Evolutionary conservation across 805 yeast genomes (phyloP), one percentile per base, ranked within the genome.

Genomic region (Metschnikowia aberdeeniae): DNA sequence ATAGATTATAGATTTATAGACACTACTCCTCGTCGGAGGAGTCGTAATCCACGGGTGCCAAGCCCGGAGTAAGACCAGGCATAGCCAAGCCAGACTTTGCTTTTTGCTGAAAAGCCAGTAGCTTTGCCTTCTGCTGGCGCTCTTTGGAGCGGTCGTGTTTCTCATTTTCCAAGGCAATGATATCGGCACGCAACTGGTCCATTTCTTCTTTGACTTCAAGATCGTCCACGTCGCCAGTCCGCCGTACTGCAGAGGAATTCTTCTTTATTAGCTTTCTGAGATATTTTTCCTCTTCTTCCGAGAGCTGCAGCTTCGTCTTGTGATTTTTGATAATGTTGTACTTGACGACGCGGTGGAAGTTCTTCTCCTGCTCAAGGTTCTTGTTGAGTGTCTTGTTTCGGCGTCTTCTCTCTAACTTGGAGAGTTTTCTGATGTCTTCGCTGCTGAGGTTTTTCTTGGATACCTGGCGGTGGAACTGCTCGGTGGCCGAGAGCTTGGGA

Each of bases 11-110:
- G 52, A 52, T 37, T 46, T 42, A 39, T 39, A 48, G 42, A 46
- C 39, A 17, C 11, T 17, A 54, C 35, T 57, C 61, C 14, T 56
- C 58, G 33, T 60, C 63, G 13, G 59, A 54, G 29, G 60, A 62
- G 40, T 59, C 57, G 40, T 51, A 69, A 30, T 81, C 90, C 20
- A 86, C 89, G 28, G 93, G 93, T 1, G 93, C 95, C 63, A 86
- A 73, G 50, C 95, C 95, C 1, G 93, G 95, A 0, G 95, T 86
- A 44, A 86, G 70, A 24, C 93, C 92, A 34, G 86, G 77, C 49
- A 67, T 65, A 3, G 77, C 62, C 50, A 75, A 63, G 31, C 60
- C 80, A 41, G 66, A 64, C 45, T 70, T 61, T 42, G 75, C 61
- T 56, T 72, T 74, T 27, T 66, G 61, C 40, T 69, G 63, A 48